A percentile compares a stretch with the other conserved stretches of the same genome.
Evolutionary conservation across 306 rosid genomes (phyloP).

Genomic region (Prunus mira): DNA sequence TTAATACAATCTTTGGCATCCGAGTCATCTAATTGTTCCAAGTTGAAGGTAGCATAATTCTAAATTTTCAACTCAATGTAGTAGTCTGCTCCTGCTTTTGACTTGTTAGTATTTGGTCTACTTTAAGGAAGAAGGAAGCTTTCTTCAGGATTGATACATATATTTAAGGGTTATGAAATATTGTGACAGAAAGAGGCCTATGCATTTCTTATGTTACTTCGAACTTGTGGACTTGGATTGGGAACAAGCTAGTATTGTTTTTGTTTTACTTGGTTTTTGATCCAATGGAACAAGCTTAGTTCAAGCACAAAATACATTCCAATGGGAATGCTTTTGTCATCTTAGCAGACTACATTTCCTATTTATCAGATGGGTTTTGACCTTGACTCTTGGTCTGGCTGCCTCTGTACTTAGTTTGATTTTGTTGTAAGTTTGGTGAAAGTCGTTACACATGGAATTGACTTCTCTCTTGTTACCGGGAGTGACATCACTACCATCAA

Average conservation of each 20-base stretch:
- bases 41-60: conserved; percentile 60
- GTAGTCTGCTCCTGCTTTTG: neutral
- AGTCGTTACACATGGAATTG: neutral
- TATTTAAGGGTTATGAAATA: neutral
- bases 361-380: neutral
- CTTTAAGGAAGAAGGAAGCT: neutral
- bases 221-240: neutral
- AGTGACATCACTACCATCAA: neutral
- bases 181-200: neutral
- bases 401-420: neutral
- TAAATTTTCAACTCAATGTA: neutral
- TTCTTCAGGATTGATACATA: neutral
- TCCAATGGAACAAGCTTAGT: neutral
- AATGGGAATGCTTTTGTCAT: neutral
- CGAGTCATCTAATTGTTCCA: conserved; percentile 73
- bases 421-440: neutral
- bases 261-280: neutral
- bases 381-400: neutral
- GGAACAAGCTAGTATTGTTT: neutral
- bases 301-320: neutral
- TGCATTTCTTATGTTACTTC: neutral
- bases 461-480: neutral
- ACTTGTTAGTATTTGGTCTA: neutral
- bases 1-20: conserved; percentile 65
- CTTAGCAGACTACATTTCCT: neutral